phyloP scores from a whole-genome alignment of 139 green algal species.

The Chlorella sp. region DNA sequence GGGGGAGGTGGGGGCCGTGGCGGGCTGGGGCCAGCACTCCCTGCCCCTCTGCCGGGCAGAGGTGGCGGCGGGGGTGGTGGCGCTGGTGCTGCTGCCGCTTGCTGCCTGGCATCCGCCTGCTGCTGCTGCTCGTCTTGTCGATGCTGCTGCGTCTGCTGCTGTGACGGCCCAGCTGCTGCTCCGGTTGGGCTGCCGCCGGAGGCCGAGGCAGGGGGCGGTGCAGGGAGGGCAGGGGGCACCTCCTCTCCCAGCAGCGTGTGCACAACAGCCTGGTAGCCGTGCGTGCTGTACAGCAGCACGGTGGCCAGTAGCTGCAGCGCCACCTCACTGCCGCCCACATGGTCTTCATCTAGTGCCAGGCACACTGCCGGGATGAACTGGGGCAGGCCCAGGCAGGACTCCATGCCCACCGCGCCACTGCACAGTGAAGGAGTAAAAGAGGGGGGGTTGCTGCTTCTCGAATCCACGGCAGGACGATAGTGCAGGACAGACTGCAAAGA shows the following conservation, averaged over 20 bases:
- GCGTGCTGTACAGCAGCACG: slow-evolving; percentile 42
- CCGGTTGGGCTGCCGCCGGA: background rate
- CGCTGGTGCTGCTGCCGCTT: background rate
- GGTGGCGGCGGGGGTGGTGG: background rate
- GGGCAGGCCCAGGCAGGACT: slow-evolving; percentile 10
- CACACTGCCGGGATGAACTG: slow-evolving; percentile 28
- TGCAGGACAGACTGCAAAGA: no score
- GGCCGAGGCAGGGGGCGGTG: background rate
- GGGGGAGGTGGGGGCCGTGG: background rate
- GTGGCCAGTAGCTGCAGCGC: slow-evolving; percentile 54
- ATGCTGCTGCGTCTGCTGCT: background rate
- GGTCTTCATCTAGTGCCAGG: slow-evolving; percentile 26
- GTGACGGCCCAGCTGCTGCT: background rate
- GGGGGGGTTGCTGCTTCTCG: no score
- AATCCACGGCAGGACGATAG: no score
- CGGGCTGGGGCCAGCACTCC: background rate
- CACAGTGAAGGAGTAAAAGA: no score
- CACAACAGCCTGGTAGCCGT: slow-evolving; percentile 29
- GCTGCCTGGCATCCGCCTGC: background rate
- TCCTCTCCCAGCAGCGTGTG: slow-evolving; percentile 37
- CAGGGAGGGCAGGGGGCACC: background rate
- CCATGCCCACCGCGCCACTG: slow-evolving; percentile 42
- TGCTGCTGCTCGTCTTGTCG: background rate
- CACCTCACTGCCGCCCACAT: slow-evolving; percentile 31
- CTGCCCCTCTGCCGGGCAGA: background rate